Evolutionary conservation across 768 basidiomycete species (phyloP).

Genomic region (Psilocybe cyanescens): DNA sequence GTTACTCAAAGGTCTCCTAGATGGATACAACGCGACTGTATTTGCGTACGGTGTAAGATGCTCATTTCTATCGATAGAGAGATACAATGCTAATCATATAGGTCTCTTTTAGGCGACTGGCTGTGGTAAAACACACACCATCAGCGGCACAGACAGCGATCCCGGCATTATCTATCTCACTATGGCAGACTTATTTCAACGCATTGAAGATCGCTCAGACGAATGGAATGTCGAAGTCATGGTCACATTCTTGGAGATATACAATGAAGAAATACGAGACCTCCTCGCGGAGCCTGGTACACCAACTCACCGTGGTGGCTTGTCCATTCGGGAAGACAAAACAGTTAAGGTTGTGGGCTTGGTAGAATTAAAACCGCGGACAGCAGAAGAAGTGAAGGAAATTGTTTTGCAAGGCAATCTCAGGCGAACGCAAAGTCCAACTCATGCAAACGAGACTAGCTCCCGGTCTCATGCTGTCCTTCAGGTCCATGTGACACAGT

Average conservation of each 20-base stretch:
- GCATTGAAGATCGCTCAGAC: slow-evolving; percentile 85
- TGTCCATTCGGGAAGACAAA: slow-evolving; percentile 94
- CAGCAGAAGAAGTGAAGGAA: slow-evolving; percentile 92
- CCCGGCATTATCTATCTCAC: slow-evolving; percentile 96
- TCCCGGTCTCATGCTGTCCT: slow-evolving; percentile 98
- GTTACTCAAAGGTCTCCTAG: slow-evolving; percentile 80
- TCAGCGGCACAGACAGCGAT: slow-evolving; percentile 87
- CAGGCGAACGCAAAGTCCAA: slow-evolving; percentile 89
- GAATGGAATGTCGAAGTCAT: slow-evolving; percentile 87
- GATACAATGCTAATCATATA: neutral
- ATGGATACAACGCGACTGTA: slow-evolving; percentile 96
- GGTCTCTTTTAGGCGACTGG: slow-evolving; percentile 82
- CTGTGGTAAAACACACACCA: slow-evolving; percentile 99
- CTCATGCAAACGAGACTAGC: slow-evolving; percentile 95
- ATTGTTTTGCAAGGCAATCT: slow-evolving; percentile 90
- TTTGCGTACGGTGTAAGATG: slow-evolving; percentile 95
- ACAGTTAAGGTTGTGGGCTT: slow-evolving; percentile 89
- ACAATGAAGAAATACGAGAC: slow-evolving; percentile 98
- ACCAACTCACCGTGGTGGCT: slow-evolving; percentile 72
- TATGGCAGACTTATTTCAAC: slow-evolving; percentile 95
- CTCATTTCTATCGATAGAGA: neutral
- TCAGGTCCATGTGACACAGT: slow-evolving; percentile 90
- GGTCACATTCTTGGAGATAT: slow-evolving; percentile 97
- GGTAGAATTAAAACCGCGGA: slow-evolving; percentile 76
- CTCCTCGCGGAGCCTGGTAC: slow-evolving; percentile 80